These are phyloP conservation scores for Trametes elegans DNA, from an alignment of 768 basidiomycete genomes.

Conservation along the genomic window DNA sequence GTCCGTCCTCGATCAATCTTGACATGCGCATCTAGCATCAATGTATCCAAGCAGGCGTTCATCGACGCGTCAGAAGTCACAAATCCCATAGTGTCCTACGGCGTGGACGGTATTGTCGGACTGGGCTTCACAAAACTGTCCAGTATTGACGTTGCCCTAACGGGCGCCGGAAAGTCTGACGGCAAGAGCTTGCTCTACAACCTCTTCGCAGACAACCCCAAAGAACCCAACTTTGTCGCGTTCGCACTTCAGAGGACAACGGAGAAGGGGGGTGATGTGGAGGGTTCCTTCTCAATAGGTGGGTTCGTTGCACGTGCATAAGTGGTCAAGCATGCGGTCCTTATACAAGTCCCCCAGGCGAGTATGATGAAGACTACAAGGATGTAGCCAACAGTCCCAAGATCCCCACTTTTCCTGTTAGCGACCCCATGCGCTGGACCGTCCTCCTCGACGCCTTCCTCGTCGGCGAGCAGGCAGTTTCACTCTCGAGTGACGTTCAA, in stretches of 20 bases:
- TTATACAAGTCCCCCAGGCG: slow-evolving; percentile 41
- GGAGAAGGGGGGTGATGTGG: slow-evolving; percentile 49
- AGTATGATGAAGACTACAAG: slow-evolving; percentile 62
- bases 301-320: slow-evolving; percentile 11
- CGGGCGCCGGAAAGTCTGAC: slow-evolving; percentile 58
- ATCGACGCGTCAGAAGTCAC: slow-evolving; percentile 60
- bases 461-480: slow-evolving; percentile 48
- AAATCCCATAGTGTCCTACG: slow-evolving; percentile 73
- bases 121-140: slow-evolving; percentile 80
- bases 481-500: slow-evolving; percentile 52
- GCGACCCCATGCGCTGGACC: slow-evolving; percentile 68
- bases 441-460: slow-evolving; percentile 73
- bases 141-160: slow-evolving; percentile 51
- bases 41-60: slow-evolving; percentile 67
- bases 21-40: slow-evolving; percentile 42
- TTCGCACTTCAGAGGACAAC: slow-evolving; percentile 67
- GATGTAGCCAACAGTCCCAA: slow-evolving; percentile 52
- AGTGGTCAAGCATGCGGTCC: too few relatives aligned
- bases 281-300: slow-evolving; percentile 77
- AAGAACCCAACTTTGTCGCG: slow-evolving; percentile 77
- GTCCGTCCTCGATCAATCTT: neutral
- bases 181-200: slow-evolving; percentile 77
- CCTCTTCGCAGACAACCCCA: slow-evolving; percentile 64
- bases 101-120: slow-evolving; percentile 69
- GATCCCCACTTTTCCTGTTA: slow-evolving; percentile 74